A percentile compares a stretch with the other conserved stretches of the same genome.
phyloP scores from a whole-genome alignment of 2,329 filamentous ascomycete genomes.

The Zymoseptoria pseudotritici region DNA sequence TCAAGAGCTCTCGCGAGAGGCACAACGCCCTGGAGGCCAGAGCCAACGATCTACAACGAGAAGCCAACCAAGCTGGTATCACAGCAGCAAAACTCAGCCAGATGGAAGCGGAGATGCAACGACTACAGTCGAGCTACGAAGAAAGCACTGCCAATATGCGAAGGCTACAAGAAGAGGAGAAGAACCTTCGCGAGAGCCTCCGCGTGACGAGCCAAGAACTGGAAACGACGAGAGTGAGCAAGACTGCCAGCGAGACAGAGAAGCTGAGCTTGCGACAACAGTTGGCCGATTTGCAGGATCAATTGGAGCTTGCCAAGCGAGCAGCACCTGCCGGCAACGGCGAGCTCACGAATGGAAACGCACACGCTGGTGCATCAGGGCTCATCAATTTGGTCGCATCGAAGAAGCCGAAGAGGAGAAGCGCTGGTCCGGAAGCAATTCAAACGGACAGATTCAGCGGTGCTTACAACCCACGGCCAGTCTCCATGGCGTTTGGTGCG shows the following conservation, averaged over 20 bases:
- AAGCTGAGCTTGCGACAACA: constrained; percentile 81
- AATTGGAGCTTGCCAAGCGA: constrained; percentile 79
- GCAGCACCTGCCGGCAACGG: constrained; percentile 59
- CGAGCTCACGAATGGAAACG: constrained; percentile 58
- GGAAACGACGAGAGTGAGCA: constrained; percentile 67
- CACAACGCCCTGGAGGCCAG: constrained; percentile 84
- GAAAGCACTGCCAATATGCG: constrained; percentile 88
- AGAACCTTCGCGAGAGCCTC: constrained; percentile 73
- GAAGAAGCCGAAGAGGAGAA: constrained; percentile 93
- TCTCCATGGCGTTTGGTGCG: constrained; percentile 81
- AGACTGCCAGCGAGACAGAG: constrained; percentile 72
- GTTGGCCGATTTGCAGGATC: constrained; percentile 81
- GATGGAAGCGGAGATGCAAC: constrained; percentile 94
- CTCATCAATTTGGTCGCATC: constrained; percentile 95
- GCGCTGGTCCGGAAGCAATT: constrained; percentile 77
- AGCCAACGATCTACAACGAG: constrained; percentile 87
- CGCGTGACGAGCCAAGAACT: constrained; percentile 72
- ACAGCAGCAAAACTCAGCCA: constrained; percentile 80
- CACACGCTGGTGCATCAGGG: constrained; percentile 51
- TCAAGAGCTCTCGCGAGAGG: constrained; percentile 91
- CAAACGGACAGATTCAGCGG: constrained; percentile 85
- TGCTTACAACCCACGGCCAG: constrained; percentile 87
- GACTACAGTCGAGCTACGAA: constrained; percentile 78
- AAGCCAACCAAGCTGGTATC: constrained; percentile 96
- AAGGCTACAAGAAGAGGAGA: constrained; percentile 89